A percentile compares a stretch with the other conserved stretches of the same genome.
Evolutionary conservation across 2,329 filamentous ascomycete genomes (phyloP).

Genomic region (Cytospora schulzeri): DNA sequence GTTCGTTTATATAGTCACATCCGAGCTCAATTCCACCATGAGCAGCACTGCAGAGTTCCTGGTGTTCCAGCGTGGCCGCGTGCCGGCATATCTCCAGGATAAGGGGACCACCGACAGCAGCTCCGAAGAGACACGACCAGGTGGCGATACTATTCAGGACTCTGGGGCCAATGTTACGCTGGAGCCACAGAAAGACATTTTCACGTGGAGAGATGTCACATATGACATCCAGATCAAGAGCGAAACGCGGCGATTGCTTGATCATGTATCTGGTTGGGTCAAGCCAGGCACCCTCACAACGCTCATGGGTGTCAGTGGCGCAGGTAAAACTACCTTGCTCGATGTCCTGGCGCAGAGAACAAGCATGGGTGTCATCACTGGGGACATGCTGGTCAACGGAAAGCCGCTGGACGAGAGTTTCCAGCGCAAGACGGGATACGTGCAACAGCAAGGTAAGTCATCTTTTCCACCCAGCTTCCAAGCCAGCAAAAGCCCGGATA

Average conservation of each 20-base stretch:
- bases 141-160: constrained; percentile 30
- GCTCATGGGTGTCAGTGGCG: constrained; percentile 67
- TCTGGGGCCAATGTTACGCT: constrained; percentile 18
- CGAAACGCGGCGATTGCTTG: constrained; percentile 69
- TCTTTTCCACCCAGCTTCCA: neutral
- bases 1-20: constrained; percentile 61
- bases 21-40: constrained; percentile 66
- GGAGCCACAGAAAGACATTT: constrained; percentile 57
- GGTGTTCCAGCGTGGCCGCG: constrained; percentile 62
- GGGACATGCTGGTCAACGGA: constrained; percentile 68
- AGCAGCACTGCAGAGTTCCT: constrained; percentile 68
- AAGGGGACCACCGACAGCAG: constrained; percentile 31
- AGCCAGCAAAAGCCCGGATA: rapidly evolving
- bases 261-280: constrained; percentile 85
- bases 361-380: constrained; percentile 64
- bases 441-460: constrained; percentile 61
- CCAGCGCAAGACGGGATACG: constrained; percentile 67
- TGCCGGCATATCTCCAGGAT: constrained; percentile 45
- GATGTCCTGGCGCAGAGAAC: constrained; percentile 60
- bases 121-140: constrained; percentile 30
- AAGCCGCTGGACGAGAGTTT: constrained; percentile 57
- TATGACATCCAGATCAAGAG: constrained; percentile 74
- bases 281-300: constrained; percentile 87
- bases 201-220: constrained; percentile 78
- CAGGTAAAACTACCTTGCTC: constrained; percentile 64